A percentile compares a stretch with the other conserved stretches of the same genome.
phyloP scores from a whole-genome alignment of 2,329 filamentous ascomycete genomes.

The Xylaria arbuscula region DNA sequence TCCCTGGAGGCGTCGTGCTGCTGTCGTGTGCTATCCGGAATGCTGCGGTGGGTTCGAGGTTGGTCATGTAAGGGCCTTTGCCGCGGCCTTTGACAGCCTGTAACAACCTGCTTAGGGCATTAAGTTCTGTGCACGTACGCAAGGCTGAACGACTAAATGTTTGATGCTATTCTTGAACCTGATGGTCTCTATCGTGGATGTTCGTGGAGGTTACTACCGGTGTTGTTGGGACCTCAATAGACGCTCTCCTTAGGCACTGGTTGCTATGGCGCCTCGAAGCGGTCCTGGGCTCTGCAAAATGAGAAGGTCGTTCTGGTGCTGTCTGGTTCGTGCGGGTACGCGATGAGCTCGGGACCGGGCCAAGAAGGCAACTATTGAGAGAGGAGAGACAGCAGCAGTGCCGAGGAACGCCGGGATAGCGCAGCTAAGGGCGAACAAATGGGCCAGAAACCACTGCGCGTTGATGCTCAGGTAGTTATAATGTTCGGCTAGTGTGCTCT shows the following conservation, averaged over 20 bases:
- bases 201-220: background rate
- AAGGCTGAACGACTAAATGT: background rate
- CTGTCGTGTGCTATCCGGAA: slow-evolving; percentile 31
- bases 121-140: slow-evolving; percentile 9
- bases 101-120: slow-evolving; percentile 5
- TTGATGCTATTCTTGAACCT: background rate
- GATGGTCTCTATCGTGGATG: background rate
- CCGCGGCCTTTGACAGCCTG: background rate
- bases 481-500: slow-evolving; percentile 15
- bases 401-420: slow-evolving; percentile 18
- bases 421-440: slow-evolving; percentile 10
- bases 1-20: background rate
- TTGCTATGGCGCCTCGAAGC: slow-evolving; percentile 12
- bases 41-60: slow-evolving; percentile 27
- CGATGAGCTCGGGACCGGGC: slow-evolving; percentile 16
- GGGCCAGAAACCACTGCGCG: slow-evolving; percentile 15
- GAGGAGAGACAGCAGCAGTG: slow-evolving; percentile 1
- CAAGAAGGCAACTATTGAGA: background rate
- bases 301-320: background rate
- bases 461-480: slow-evolving; percentile 13
- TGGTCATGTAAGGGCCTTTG: slow-evolving; percentile 4
- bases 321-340: background rate
- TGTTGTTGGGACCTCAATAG: background rate
- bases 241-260: slow-evolving; percentile 1
- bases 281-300: background rate